phyloP scores from a whole-genome alignment of 2,329 filamentous ascomycete species.

The Ophiostoma sp. region DNA sequence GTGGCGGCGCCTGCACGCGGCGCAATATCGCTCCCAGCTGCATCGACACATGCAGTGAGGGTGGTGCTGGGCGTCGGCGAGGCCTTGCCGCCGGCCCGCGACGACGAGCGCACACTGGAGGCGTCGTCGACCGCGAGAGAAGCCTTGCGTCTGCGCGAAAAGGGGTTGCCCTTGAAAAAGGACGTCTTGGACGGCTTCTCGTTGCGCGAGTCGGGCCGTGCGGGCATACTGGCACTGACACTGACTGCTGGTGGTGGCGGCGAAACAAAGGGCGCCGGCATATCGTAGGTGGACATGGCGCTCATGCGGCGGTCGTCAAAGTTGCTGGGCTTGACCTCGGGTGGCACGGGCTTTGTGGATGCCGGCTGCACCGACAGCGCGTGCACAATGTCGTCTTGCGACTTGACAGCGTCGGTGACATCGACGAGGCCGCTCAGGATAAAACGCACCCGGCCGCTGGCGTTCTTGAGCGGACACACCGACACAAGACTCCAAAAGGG shows the following conservation, averaged over 20 bases:
- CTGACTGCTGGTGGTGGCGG: not conserved
- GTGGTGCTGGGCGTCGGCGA: not conserved
- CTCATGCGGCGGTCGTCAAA: not conserved
- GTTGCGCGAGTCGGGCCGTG: not conserved
- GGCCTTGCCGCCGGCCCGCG: not conserved
- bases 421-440: constrained; percentile 55
- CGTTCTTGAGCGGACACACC: constrained; percentile 47
- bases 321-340: not conserved
- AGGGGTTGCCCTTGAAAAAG: constrained; percentile 24
- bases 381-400: constrained; percentile 46
- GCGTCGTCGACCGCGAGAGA: not conserved
- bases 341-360: constrained; percentile 27
- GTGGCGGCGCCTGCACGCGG: not conserved
- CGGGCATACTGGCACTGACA: not conserved
- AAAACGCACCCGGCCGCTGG: constrained; percentile 44
- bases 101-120: not conserved
- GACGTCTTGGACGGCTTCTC: constrained; percentile 13
- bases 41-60: not conserved
- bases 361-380: constrained; percentile 42
- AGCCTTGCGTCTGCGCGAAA: constrained; percentile 20
- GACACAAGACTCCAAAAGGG: constrained; percentile 55
- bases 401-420: constrained; percentile 50
- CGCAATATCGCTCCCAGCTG: not conserved
- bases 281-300: not conserved
- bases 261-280: not conserved